These are phyloP conservation scores for Stemphylium beticola DNA, from an alignment of 2,329 filamentous ascomycete species.

Conservation along the genomic window DNA sequence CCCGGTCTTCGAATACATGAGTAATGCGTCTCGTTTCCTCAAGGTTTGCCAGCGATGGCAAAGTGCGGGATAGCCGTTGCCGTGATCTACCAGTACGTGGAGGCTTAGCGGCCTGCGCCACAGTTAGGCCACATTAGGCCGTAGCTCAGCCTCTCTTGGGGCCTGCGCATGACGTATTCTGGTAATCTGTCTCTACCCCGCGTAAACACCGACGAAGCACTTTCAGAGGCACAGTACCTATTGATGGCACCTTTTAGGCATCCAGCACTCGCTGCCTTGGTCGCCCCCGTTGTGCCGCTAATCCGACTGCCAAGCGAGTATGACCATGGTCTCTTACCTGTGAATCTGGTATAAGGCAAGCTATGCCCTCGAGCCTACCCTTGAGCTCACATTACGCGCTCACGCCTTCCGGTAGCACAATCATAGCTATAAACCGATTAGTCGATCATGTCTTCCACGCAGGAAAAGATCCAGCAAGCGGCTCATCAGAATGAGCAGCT, in stretches of 20 bases:
- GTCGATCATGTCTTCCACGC: slow-evolving; percentile 29
- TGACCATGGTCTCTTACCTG: not conserved
- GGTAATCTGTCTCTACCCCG: not conserved
- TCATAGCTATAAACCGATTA: not conserved
- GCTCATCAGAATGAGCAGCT: slow-evolving; percentile 34
- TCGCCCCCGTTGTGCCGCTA: slow-evolving; percentile 1
- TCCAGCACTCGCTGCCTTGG: slow-evolving; percentile 15
- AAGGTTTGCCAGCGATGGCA: not conserved
- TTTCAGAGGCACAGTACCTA: not conserved
- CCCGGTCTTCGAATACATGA: not conserved
- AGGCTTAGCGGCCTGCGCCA: slow-evolving; percentile 11
- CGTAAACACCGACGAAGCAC: slow-evolving; percentile 7
- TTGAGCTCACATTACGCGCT: not conserved
- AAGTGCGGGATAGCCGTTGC: slow-evolving; percentile 1
- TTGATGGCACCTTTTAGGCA: slow-evolving; percentile 14
- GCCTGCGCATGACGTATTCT: slow-evolving; percentile 9
- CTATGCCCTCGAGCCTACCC: not conserved
- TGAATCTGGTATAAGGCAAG: not conserved
- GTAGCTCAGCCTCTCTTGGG: slow-evolving; percentile 6
- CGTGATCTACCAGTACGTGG: not conserved
- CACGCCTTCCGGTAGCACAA: not conserved
- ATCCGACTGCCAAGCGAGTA: slow-evolving; percentile 19
- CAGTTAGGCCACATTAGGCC: not conserved
- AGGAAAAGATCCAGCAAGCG: slow-evolving; percentile 35
- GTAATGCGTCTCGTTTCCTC: not conserved